Conservation (phyloP, 2,329 filamentous ascomycete species). For the Fusarium sp. region DNA sequence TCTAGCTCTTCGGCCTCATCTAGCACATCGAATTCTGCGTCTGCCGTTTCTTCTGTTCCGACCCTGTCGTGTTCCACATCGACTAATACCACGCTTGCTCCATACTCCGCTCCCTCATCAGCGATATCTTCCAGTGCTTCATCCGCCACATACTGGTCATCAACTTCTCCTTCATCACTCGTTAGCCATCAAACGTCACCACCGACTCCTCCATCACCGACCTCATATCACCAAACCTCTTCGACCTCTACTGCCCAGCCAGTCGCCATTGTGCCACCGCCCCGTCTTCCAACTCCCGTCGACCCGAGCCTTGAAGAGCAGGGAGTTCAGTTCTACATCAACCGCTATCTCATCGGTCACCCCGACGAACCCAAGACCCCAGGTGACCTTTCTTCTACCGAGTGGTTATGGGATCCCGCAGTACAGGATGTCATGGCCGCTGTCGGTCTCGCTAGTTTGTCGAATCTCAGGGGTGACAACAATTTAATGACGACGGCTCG, state of each 20-base stretch:
- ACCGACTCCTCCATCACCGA: slow-evolving; percentile 34
- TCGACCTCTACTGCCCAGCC: not conserved
- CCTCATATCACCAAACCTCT: slow-evolving; percentile 16
- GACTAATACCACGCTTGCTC: slow-evolving; percentile 28
- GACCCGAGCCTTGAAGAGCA: slow-evolving; percentile 59
- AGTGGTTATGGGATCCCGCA: slow-evolving; percentile 54
- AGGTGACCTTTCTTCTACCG: slow-evolving; percentile 52
- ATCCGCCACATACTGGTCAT: slow-evolving; percentile 33
- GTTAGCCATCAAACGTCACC: slow-evolving; percentile 26
- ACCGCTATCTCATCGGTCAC: slow-evolving; percentile 63
- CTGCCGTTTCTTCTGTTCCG: slow-evolving; percentile 20
- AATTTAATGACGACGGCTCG: slow-evolving; percentile 61
- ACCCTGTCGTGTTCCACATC: slow-evolving; percentile 23
- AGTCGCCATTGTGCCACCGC: slow-evolving; percentile 10
- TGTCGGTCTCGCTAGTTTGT: slow-evolving; percentile 69
- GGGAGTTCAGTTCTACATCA: slow-evolving; percentile 64
- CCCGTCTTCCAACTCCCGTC: slow-evolving; percentile 48
- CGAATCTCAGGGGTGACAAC: slow-evolving; percentile 63
- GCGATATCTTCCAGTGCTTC: slow-evolving; percentile 34
- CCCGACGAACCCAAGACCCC: slow-evolving; percentile 60
- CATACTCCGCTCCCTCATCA: slow-evolving; percentile 17
- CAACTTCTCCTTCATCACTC: slow-evolving; percentile 32
- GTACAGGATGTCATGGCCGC: slow-evolving; percentile 66
- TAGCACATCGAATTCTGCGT: slow-evolving; percentile 33
- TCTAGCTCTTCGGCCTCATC: slow-evolving; percentile 41